Conservation (phyloP, 768 basidiomycete genomes). For the Lactarius hengduanensis region DNA sequence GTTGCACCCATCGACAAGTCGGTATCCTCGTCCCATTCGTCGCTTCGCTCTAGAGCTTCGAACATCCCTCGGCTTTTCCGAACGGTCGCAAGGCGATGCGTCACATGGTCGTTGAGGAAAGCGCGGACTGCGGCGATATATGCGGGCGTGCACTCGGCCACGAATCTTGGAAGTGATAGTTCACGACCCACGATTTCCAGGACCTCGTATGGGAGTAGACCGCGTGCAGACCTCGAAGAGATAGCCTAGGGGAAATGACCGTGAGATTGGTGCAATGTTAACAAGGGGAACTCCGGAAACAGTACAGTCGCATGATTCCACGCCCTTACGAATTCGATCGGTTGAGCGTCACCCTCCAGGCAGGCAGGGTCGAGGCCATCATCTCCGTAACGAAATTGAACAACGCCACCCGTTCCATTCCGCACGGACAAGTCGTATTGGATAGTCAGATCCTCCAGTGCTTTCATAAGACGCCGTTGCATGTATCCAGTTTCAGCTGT, state of each 20-base stretch:
- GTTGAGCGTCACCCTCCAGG: constrained; percentile 92
- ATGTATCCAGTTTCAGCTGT: constrained; percentile 99
- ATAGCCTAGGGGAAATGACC: constrained; percentile 50
- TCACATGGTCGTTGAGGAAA: constrained; percentile 71
- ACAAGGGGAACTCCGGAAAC: constrained; percentile 1
- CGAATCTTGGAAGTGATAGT: constrained; percentile 56
- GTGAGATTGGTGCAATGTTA: constrained; percentile 9
- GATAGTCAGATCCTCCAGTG: constrained; percentile 92
- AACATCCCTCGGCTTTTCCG: constrained; percentile 79
- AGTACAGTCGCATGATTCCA: constrained; percentile 82
- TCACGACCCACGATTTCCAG: constrained; percentile 66
- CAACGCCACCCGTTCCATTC: constrained; percentile 91
- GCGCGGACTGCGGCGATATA: constrained; percentile 66
- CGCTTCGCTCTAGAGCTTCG: constrained; percentile 69
- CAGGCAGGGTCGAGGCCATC: constrained; percentile 97
- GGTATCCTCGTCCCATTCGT: constrained; percentile 75
- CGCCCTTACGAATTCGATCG: constrained; percentile 84
- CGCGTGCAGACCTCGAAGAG: constrained; percentile 54
- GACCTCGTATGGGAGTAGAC: constrained; percentile 86
- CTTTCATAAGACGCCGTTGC: constrained; percentile 99
- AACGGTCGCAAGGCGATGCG: constrained; percentile 59
- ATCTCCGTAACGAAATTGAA: constrained; percentile 96
- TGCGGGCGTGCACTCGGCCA: constrained; percentile 65
- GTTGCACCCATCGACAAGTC: constrained; percentile 76
- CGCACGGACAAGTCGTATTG: constrained; percentile 96